Percentiles rank a stretch among this genome's conserved stretches.
phyloP scores from a whole-genome alignment of 2,329 filamentous ascomycete genomes.

The Trichophyton simii region DNA sequence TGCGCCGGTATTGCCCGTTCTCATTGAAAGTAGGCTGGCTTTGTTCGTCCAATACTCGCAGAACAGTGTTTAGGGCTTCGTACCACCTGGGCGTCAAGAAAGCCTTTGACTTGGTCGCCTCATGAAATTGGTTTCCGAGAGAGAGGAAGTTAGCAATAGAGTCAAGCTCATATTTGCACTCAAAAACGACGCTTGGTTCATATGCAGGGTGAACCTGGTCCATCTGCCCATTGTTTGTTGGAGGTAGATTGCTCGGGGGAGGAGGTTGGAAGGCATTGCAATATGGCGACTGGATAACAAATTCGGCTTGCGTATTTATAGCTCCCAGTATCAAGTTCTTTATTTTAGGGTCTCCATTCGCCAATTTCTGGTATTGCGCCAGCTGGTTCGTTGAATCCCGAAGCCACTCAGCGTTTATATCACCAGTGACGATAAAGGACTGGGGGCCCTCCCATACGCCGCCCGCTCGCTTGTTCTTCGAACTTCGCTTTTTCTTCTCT shows the following conservation, averaged over 20 bases:
- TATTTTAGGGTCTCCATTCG: constrained; percentile 67
- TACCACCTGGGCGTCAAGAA: constrained; percentile 74
- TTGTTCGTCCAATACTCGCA: constrained; percentile 65
- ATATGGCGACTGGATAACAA: constrained; percentile 86
- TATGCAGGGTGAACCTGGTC: constrained; percentile 79
- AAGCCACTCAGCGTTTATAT: constrained; percentile 88
- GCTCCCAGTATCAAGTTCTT: constrained; percentile 74
- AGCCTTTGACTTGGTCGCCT: constrained; percentile 61
- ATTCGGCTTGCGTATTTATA: constrained; percentile 92
- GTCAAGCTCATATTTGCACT: constrained; percentile 98
- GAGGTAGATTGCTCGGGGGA: constrained; percentile 60
- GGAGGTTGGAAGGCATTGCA: constrained; percentile 98
- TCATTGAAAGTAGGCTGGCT: constrained; percentile 68
- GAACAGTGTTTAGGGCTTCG: constrained; percentile 58
- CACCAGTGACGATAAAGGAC: constrained; percentile 84
- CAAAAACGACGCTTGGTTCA: constrained; percentile 74
- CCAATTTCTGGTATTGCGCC: constrained; percentile 73
- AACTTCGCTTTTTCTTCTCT: constrained; percentile 24
- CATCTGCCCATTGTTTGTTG: constrained; percentile 65
- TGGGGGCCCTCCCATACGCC: constrained; percentile 71
- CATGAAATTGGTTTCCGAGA: constrained; percentile 73
- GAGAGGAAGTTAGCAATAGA: constrained; percentile 85
- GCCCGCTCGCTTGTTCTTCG: constrained; percentile 30
- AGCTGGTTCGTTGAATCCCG: constrained; percentile 90
- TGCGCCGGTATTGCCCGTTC: constrained; percentile 52